These are phyloP conservation scores for Aspergillus unguis DNA, from an alignment of 2,329 filamentous ascomycete genomes.

Conservation along the genomic window DNA sequence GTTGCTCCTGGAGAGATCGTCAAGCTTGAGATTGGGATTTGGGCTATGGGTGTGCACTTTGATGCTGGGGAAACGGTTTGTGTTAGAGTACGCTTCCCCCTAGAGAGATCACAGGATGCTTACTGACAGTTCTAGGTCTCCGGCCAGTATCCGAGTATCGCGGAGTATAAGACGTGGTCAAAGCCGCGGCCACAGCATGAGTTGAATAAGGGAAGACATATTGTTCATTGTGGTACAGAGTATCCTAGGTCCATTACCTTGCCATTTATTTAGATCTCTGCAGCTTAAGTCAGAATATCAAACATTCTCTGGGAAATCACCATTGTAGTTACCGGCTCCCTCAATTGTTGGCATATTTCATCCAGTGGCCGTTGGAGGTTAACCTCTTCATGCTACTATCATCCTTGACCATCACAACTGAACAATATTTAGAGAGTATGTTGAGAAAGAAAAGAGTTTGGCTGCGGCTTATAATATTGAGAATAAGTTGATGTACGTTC, in stretches of 20 bases:
- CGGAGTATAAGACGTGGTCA: constrained; percentile 41
- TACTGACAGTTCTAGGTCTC: constrained; percentile 19
- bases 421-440: no score
- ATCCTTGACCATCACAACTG: no score
- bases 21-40: constrained; percentile 49
- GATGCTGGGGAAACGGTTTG: constrained; percentile 39
- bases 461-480: no score
- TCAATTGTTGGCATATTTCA: no score
- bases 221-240: constrained; percentile 38
- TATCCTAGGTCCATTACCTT: constrained; percentile 40
- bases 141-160: constrained; percentile 37
- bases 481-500: no score
- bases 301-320: no score
- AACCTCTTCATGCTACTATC: no score
- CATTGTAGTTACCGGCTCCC: no score
- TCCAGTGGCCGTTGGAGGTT: no score
- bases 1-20: constrained; percentile 42
- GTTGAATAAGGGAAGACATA: constrained; percentile 40
- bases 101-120: background rate
- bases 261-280: constrained; percentile 27
- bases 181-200: constrained; percentile 40
- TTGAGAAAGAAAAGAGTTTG: no score
- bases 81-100: constrained; percentile 18
- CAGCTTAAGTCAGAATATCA: no score
- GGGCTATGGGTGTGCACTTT: constrained; percentile 47